A percentile compares a stretch with the other conserved stretches of the same genome.
These are phyloP conservation scores for Mercurialis annua DNA, from an alignment of 345 rosid genomes.

Conservation along the genomic window DNA sequence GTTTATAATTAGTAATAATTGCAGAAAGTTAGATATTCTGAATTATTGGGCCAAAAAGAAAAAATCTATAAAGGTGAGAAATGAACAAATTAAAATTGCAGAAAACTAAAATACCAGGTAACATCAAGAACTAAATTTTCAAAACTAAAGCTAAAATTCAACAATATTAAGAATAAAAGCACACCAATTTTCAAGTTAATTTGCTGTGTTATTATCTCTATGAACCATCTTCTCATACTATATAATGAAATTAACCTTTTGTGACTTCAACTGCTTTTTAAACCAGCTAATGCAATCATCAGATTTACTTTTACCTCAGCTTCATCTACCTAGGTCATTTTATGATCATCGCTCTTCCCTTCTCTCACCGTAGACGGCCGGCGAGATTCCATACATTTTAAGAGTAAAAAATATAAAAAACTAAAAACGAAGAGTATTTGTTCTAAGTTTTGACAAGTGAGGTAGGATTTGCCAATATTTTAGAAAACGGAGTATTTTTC, in stretches of 20 bases:
- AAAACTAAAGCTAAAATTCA: not conserved
- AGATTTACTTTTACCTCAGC: constrained; percentile 66
- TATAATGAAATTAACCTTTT: constrained; percentile 56
- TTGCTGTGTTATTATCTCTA: constrained; percentile 15
- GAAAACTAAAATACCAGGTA: no score
- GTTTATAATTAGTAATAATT: no score
- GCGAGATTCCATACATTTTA: constrained; percentile 42
- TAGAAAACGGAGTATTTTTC: no score
- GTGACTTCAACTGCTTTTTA: constrained; percentile 69
- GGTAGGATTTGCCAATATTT: no score
- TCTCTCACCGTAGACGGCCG: constrained; percentile 61
- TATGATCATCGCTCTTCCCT: constrained; percentile 16
- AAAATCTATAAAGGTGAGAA: no score
- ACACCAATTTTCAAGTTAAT: not conserved
- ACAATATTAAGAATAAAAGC: not conserved
- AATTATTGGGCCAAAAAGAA: no score
- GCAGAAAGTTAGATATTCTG: no score
- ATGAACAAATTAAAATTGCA: no score
- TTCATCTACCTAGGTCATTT: constrained; percentile 35
- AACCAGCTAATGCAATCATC: constrained; percentile 73
- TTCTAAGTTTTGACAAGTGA: no score
- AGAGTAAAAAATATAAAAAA: no score
- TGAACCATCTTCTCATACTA: constrained; percentile 54
- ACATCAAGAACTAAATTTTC: constrained; percentile 3
- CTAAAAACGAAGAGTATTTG: no score